Percentiles rank a stretch among this genome's conserved stretches.
Conservation (phyloP, 495 filamentous ascomycete species). For the Xylaria nigripes region DNA sequence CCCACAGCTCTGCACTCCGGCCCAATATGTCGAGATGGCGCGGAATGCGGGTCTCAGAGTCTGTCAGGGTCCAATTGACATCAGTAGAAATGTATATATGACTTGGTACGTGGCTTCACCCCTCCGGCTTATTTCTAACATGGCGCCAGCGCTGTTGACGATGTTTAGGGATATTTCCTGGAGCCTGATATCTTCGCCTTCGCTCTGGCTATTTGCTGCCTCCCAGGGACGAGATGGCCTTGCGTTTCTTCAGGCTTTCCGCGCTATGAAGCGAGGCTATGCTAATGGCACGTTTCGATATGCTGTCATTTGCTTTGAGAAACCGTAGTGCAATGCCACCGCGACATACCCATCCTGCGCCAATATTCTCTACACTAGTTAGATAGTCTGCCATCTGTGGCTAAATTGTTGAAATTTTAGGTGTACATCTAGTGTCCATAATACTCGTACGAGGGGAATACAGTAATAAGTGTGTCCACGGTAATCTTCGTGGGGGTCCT, state of each 20-base stretch:
- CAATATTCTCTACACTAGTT: neutral
- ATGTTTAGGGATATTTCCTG: constrained; percentile 50
- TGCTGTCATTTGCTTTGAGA: constrained; percentile 49
- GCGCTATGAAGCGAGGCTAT: constrained; percentile 51
- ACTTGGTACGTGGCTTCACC: constrained; percentile 41
- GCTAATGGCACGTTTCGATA: constrained; percentile 50
- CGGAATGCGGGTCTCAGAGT: constrained; percentile 36
- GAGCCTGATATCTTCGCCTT: constrained; percentile 46
- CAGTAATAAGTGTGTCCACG: too few relatives aligned
- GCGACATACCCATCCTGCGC: neutral
- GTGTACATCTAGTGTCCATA: too few relatives aligned
- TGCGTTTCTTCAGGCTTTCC: constrained; percentile 50
- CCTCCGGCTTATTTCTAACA: neutral
- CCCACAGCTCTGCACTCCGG: constrained; percentile 42
- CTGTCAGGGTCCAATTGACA: constrained; percentile 41
- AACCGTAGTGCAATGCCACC: constrained; percentile 20
- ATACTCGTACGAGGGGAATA: too few relatives aligned
- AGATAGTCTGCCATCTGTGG: too few relatives aligned
- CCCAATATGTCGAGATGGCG: constrained; percentile 43
- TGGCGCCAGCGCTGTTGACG: neutral
- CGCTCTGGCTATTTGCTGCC: constrained; percentile 50
- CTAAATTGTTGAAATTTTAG: too few relatives aligned
- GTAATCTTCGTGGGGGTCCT: too few relatives aligned
- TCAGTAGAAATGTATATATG: constrained; percentile 48
- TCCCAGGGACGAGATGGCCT: constrained; percentile 50